Conservation (phyloP, 495 filamentous ascomycete species). For the Corynascus novoguineensis region DNA sequence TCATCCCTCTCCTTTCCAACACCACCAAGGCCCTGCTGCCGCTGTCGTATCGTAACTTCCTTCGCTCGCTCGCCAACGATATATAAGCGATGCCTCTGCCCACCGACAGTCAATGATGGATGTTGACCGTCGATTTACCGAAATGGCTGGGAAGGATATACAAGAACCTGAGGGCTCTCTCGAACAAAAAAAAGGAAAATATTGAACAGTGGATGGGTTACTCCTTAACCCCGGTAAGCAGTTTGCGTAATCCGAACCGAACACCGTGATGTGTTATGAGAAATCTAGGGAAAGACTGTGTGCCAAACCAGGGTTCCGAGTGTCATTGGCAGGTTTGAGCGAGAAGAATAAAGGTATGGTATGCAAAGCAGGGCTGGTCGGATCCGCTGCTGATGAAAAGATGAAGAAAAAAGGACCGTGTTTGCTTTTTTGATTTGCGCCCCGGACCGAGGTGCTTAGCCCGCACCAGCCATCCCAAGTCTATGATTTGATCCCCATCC, state of each 20-base stretch:
- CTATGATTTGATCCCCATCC: slow-evolving; percentile 16
- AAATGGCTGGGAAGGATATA: not conserved
- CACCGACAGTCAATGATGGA: not conserved
- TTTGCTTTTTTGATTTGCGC: slow-evolving; percentile 13
- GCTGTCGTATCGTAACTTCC: slow-evolving; percentile 6
- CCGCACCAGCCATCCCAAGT: slow-evolving; percentile 10
- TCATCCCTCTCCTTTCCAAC: not conserved
- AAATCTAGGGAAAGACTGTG: not conserved
- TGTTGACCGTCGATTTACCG: not conserved
- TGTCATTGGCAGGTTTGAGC: not conserved
- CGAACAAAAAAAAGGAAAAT: not conserved
- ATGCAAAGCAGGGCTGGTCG: not conserved
- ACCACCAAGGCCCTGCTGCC: slow-evolving; percentile 4
- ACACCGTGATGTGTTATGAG: not conserved
- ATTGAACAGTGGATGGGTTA: not conserved
- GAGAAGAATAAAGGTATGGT: not conserved
- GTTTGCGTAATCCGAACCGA: not conserved
- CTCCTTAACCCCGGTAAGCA: slow-evolving; percentile 1
- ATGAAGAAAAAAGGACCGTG: not conserved
- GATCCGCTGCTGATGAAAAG: not conserved
- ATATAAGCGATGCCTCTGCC: not conserved
- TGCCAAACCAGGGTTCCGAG: not conserved
- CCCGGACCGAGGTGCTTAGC: slow-evolving; percentile 2
- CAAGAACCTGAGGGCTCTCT: no score
- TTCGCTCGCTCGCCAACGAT: slow-evolving; percentile 1